Conservation (phyloP, 257 asterid genomes). For the Jasminum sambac region DNA sequence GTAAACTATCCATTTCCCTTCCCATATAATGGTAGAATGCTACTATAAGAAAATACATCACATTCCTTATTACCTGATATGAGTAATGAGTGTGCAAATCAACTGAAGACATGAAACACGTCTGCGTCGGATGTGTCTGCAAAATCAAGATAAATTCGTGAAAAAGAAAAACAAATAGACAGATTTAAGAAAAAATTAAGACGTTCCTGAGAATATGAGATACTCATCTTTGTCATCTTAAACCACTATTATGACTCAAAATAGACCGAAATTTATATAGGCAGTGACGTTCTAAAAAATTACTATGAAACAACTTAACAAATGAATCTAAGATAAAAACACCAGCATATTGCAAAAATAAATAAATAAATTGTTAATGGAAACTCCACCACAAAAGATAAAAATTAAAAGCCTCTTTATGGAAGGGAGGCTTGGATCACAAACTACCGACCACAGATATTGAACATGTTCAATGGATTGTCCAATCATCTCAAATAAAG, state of each 20-base stretch:
- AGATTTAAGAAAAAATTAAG: not conserved
- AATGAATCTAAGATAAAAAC: not conserved
- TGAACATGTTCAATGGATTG: not conserved
- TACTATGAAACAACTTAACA: not conserved
- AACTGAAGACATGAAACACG: slow-evolving; percentile 65
- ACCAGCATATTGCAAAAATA: not conserved
- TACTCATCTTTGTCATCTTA: not conserved
- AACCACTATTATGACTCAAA: not conserved
- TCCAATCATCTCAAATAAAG: not conserved
- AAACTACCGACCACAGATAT: not conserved
- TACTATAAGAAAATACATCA: not conserved
- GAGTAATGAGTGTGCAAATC: slow-evolving; percentile 66
- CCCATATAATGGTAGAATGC: not conserved
- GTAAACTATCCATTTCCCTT: not conserved
- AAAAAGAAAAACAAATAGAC: not conserved
- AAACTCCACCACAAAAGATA: not conserved
- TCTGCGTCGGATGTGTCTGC: slow-evolving; percentile 65
- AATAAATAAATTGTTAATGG: not conserved
- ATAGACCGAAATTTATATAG: not conserved
- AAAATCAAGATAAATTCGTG: slow-evolving; percentile 25
- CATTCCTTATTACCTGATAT: slow-evolving; percentile 45
- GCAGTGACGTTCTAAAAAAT: not conserved
- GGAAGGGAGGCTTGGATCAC: not conserved
- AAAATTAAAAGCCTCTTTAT: not conserved
- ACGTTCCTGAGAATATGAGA: not conserved